phyloP scores from a whole-genome alignment of 1,284 basidiomycete species.

The Thecaphora thlaspeos region DNA sequence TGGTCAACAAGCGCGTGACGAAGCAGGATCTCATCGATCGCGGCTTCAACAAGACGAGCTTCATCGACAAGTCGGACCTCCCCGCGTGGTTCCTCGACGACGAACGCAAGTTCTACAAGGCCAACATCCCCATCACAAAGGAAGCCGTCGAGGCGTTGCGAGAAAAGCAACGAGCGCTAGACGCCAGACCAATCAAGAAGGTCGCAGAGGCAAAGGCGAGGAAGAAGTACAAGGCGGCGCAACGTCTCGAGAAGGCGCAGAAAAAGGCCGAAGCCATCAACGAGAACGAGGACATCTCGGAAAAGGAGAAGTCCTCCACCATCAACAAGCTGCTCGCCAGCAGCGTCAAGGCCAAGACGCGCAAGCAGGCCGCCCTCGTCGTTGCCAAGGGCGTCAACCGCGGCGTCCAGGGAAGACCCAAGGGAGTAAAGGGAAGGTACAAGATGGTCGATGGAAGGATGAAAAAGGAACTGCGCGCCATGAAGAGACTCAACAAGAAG shows the following conservation, averaged over 20 bases:
- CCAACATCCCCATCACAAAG: constrained; percentile 94
- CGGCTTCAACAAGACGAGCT: constrained; percentile 84
- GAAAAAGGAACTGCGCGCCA: constrained; percentile 57
- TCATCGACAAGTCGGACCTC: constrained; percentile 85
- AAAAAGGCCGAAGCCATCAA: constrained; percentile 96
- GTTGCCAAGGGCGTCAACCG: constrained; percentile 88
- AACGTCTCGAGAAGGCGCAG: constrained; percentile 84
- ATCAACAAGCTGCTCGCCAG: constrained; percentile 83
- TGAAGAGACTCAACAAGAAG: constrained; percentile 49
- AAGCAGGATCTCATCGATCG: constrained; percentile 87
- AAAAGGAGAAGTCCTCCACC: constrained; percentile 88
- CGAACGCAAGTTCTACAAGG: constrained; percentile 86
- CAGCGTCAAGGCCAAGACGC: constrained; percentile 65
- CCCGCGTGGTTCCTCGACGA: constrained; percentile 98
- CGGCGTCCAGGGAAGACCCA: constrained; percentile 88
- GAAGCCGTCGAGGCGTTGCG: constrained; percentile 85
- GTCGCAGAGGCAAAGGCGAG: constrained; percentile 96
- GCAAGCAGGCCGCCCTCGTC: constrained; percentile 78
- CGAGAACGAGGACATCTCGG: constrained; percentile 70
- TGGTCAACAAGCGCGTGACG: constrained; percentile 88
- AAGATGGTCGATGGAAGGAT: constrained; percentile 56
- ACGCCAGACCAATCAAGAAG: constrained; percentile 98
- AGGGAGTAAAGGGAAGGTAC: constrained; percentile 78
- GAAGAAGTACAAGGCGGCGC: constrained; percentile 87
- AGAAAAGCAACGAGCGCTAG: constrained; percentile 86